Base-by-base conservation (phyloP, 2,329 filamentous ascomycete species). In the Volutella citrinella region DNA sequence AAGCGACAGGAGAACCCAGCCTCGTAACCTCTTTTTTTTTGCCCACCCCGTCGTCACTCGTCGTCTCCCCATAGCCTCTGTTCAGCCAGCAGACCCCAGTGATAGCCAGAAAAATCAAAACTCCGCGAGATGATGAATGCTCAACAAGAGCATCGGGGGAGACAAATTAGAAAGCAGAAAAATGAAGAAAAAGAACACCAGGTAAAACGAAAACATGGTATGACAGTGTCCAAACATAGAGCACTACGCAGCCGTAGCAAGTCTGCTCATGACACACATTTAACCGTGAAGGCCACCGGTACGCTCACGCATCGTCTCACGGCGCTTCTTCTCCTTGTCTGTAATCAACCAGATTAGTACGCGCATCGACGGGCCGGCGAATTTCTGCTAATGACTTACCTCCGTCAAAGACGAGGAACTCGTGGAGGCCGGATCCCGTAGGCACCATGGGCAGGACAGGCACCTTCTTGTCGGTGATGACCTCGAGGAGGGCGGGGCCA, bases 401-500 rank as follows among this genome's bases (percentile, higher is more conserved):
- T 41, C 46, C 50, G 24, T 65, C 61, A 28, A 48, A 48, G 16
- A 54, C 46, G 24, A 97, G 73, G 68, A 97, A 96, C 65, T 97
- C 93, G 60, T 97, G 88, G 54, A 98, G 73, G 40, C 76, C 91
- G 43, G 78, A 83, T 22, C 93, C 93, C 23, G 80, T 83, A 5
- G 91, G 91, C 28, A 98, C 93, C 93, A 97, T 97, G 22, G 93
- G 93, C 55, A 97, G 69, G n/a, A 98, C 91, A 28, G 91, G 91
- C 17, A 93, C 84, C 77, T 93, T 84, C 69, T 83, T 84, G 63
- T 97, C 93, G 5, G 87, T 93, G 32, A 95, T 75, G 34, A 98
- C 84, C 68, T 97, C 91, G 40, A 98, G 73, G 45, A 97, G 75
- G 24, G 90, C 90, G 14, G 93, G 93, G n/a, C 91, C 93, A 19